Base-by-base conservation (phyloP, 2,329 filamentous ascomycete genomes). In the Pseudogymnoascus sp. region DNA sequence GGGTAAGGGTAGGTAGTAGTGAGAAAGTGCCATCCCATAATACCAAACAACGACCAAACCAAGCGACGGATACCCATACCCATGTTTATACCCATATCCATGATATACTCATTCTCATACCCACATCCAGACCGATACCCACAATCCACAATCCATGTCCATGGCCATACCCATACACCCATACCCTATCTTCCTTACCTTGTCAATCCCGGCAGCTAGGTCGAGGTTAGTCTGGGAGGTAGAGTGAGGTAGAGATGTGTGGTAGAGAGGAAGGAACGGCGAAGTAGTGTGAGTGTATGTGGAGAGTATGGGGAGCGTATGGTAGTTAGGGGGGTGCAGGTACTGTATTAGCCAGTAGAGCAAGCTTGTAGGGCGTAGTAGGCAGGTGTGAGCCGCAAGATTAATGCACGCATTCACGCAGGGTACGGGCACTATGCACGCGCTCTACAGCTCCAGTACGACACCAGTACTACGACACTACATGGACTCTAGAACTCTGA, bases 161-260 rank as follows among this genome's bases (percentile, higher is more conserved):
- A 38, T 38, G 3, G 5, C 37, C 37, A 38, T 38, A 7, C 25
- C 25, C 25, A 28, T 28, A 28, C 25, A 28, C 28, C 28, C 28
- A 31, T 14, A 46, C 42, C 18, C 42, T 46, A 46, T 46, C 21
- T 46, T 23, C 42, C 42, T 25, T 46, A 46, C 42, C 42, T 46
- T 46, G 42, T 46, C 42, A 46, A 46, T 46, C 42, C 42, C 42
- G 42, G 42, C 42, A 46, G 42, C 42, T 46, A 46, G 42, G 42
- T 46, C 5, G 42, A 46, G 42, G 42, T 42, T 46, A 46, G 18
- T 21, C 2, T 21, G 18, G 23, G 18, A 21, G 21, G 12, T 21
- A 14, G 5, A 12, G 14, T 14, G 42, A 46, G 12, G 40, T 31
- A 21, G 21, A 21, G 21, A 1, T 21, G 21, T 21, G 21, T 21